Evolutionary conservation across 208 protist genomes (phyloP).

Genomic region (Naegleria fowleri): DNA sequence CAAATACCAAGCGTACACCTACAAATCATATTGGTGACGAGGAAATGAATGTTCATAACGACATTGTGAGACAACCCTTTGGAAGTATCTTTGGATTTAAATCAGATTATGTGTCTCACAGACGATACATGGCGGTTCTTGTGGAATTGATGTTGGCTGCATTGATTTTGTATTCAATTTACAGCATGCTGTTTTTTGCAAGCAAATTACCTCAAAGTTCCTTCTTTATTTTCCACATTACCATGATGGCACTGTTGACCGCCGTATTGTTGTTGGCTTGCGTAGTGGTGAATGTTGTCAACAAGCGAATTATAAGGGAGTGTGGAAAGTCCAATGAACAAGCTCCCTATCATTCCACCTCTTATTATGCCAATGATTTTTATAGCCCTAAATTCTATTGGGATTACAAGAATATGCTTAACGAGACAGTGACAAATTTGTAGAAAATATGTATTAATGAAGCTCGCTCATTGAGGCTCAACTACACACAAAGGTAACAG

Average conservation of each 20-base stretch:
- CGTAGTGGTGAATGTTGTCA: background rate
- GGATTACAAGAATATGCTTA: background rate
- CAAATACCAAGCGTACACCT: too few species aligned
- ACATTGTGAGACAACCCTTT: background rate
- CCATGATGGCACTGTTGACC: background rate
- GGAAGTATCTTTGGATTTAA: background rate
- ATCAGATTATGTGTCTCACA: background rate
- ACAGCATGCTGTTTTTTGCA: background rate
- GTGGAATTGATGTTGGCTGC: background rate
- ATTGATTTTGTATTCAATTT: background rate
- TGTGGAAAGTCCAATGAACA: background rate
- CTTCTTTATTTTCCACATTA: background rate
- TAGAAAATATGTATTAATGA: background rate
- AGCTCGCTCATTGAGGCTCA: too few species aligned
- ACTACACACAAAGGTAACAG: too few species aligned
- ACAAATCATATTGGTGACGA: too few species aligned
- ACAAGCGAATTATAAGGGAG: background rate
- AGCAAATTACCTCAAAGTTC: background rate
- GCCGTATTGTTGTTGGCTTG: background rate
- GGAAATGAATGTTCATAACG: background rate
- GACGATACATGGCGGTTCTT: background rate
- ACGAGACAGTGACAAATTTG: background rate
- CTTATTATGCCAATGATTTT: background rate
- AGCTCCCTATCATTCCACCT: background rate
- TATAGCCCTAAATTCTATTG: background rate